Evolutionary conservation across 805 yeast species (phyloP).

Genomic region (Candida sanyiensis): DNA sequence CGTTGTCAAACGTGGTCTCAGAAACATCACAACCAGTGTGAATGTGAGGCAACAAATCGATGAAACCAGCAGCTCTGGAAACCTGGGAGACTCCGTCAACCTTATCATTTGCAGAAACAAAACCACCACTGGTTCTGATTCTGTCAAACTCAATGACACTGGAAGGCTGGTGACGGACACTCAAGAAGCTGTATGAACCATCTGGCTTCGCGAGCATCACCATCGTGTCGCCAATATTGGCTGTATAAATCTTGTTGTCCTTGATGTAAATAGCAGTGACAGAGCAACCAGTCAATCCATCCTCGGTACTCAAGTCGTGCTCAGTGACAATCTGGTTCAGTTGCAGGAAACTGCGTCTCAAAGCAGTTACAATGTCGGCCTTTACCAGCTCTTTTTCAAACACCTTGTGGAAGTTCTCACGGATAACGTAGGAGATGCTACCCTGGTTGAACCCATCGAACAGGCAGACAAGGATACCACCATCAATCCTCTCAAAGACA

Average conservation of each 20-base stretch:
- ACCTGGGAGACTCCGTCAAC: constrained; percentile 78
- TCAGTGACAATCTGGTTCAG: constrained; percentile 69
- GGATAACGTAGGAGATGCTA: constrained; percentile 64
- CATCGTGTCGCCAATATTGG: constrained; percentile 88
- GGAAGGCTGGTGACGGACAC: constrained; percentile 82
- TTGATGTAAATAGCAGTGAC: constrained; percentile 76
- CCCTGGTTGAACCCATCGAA: constrained; percentile 77
- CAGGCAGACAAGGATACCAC: constrained; percentile 69
- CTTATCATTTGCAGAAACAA: constrained; percentile 76
- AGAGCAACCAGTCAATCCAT: constrained; percentile 76
- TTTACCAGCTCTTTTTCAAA: constrained; percentile 62
- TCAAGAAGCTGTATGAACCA: constrained; percentile 72
- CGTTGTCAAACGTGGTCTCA: constrained; percentile 62
- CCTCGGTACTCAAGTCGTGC: constrained; percentile 54
- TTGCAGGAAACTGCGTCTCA: constrained; percentile 73
- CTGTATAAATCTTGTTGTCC: constrained; percentile 66
- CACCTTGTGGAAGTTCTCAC: constrained; percentile 60
- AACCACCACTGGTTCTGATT: constrained; percentile 88
- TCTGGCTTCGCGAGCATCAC: constrained; percentile 72
- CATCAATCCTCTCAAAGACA: constrained; percentile 81
- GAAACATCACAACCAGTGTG: constrained; percentile 82
- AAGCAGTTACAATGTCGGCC: constrained; percentile 58
- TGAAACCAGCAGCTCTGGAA: constrained; percentile 90
- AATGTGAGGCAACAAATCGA: constrained; percentile 78
- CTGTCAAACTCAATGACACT: constrained; percentile 73